Percentiles rank a stretch among this genome's conserved stretches.
phyloP scores from a whole-genome alignment of 2,329 filamentous ascomycete genomes.

The Nothophoma quercina region DNA sequence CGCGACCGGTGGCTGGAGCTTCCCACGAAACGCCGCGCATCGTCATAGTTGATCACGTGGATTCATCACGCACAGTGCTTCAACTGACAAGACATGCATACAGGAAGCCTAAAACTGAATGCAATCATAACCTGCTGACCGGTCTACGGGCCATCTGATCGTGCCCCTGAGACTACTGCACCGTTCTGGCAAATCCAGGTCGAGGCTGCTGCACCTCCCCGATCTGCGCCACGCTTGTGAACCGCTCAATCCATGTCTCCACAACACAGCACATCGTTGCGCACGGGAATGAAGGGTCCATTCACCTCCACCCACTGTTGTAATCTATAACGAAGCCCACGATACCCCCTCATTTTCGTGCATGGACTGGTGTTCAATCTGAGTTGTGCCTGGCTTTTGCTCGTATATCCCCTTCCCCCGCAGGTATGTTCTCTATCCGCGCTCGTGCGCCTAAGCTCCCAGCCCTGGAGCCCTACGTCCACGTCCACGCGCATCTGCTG shows the following conservation, averaged over 20 bases:
- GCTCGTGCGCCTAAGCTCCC: constrained; percentile 33
- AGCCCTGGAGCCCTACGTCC: constrained; percentile 11
- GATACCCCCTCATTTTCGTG: constrained; percentile 10
- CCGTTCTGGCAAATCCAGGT: constrained; percentile 8
- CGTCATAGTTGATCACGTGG: constrained; percentile 19
- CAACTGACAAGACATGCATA: neutral
- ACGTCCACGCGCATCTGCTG: constrained; percentile 16
- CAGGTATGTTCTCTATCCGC: constrained; percentile 23
- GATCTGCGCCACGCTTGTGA: constrained; percentile 21
- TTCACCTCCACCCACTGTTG: constrained; percentile 19
- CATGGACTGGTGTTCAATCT: constrained; percentile 18
- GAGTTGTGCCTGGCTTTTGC: constrained; percentile 23
- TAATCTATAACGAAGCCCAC: constrained; percentile 8
- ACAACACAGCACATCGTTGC: constrained; percentile 15
- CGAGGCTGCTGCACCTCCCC: constrained; percentile 15
- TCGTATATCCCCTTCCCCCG: constrained; percentile 23
- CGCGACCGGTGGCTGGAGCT: constrained; percentile 20
- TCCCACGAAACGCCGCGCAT: constrained; percentile 6
- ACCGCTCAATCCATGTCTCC: constrained; percentile 13
- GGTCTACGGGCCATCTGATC: constrained; percentile 6
- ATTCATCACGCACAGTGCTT: neutral
- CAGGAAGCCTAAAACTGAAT: neutral
- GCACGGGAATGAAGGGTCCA: constrained; percentile 18
- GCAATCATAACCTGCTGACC: constrained; percentile 2
- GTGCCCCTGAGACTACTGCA: constrained; percentile 16